Percentiles rank a stretch among this genome's conserved stretches.
Conservation (phyloP, 2,329 filamentous ascomycete species). For the Plectosphaerella plurivora region DNA sequence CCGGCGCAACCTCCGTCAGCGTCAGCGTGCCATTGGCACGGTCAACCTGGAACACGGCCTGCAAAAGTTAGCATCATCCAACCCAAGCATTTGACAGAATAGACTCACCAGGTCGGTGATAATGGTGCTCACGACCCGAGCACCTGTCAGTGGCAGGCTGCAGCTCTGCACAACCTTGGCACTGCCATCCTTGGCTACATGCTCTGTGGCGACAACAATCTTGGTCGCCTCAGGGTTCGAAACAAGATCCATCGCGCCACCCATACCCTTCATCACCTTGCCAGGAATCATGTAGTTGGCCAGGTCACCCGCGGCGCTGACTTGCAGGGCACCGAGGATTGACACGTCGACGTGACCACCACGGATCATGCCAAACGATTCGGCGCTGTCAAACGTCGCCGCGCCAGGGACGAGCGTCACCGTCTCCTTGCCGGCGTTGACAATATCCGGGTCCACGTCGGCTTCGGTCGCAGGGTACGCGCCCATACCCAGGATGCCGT, state of each 20-base stretch:
- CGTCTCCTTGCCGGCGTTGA: conserved; percentile 86
- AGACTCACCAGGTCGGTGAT: conserved; percentile 66
- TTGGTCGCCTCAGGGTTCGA: conserved; percentile 68
- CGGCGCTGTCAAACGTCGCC: conserved; percentile 71
- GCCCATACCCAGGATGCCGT: conserved; percentile 80
- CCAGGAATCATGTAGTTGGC: conserved; percentile 91
- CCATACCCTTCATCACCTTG: conserved; percentile 86
- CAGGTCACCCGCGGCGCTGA: conserved; percentile 72
- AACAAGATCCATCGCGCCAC: conserved; percentile 70
- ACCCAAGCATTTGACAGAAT: background rate
- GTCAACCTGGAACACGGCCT: conserved; percentile 69
- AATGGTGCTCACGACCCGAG: conserved; percentile 64
- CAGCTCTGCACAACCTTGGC: conserved; percentile 64
- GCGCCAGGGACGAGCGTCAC: conserved; percentile 75
- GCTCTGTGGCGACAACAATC: conserved; percentile 67
- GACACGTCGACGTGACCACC: conserved; percentile 81
- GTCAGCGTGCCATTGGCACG: conserved; percentile 57
- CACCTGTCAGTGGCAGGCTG: conserved; percentile 61
- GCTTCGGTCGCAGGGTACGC: conserved; percentile 66
- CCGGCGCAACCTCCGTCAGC: conserved; percentile 66
- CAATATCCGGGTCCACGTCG: conserved; percentile 71
- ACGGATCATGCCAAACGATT: conserved; percentile 85
- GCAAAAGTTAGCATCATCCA: background rate
- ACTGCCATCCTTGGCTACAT: conserved; percentile 63
- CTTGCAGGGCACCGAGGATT: conserved; percentile 78